Percentiles rank a stretch among this genome's conserved stretches.
Conservation (phyloP, 495 filamentous ascomycete genomes). For the Schizothecium vesticola region DNA sequence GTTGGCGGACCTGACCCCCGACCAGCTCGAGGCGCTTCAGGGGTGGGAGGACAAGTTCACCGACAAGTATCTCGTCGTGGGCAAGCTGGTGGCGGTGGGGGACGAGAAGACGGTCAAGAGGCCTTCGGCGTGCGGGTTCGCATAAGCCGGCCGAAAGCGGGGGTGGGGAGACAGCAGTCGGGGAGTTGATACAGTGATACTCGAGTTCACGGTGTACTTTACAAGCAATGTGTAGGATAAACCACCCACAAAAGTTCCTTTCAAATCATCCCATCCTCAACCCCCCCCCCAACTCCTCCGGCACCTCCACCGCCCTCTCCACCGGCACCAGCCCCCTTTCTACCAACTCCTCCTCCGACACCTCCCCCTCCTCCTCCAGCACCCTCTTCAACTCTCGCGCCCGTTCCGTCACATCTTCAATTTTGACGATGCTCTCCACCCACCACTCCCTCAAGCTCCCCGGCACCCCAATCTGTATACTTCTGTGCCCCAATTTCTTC, state of each 20-base stretch:
- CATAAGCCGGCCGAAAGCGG: background rate
- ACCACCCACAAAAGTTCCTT: background rate
- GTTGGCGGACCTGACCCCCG: constrained; percentile 64
- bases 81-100: constrained; percentile 63
- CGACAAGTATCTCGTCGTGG: constrained; percentile 92
- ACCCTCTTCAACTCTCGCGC: constrained; percentile 42
- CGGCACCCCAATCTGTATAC: constrained; percentile 58
- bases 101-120: constrained; percentile 25
- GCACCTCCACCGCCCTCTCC: constrained; percentile 43
- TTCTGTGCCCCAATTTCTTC: constrained; percentile 41
- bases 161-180: background rate
- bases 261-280: constrained; percentile 17
- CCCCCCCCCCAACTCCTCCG: constrained; percentile 13
- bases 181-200: background rate
- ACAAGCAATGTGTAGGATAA: background rate
- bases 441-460: constrained; percentile 36
- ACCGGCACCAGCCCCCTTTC: constrained; percentile 37
- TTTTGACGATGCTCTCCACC: constrained; percentile 47
- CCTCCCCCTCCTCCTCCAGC: constrained; percentile 34
- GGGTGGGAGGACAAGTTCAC: constrained; percentile 90
- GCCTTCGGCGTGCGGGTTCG: background rate
- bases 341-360: constrained; percentile 34
- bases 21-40: constrained; percentile 76
- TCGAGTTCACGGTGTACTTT: background rate
- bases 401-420: constrained; percentile 54